Evolutionary conservation across 108 stramenopile genomes (phyloP).

Genomic region (Conticribra guillardii): DNA sequence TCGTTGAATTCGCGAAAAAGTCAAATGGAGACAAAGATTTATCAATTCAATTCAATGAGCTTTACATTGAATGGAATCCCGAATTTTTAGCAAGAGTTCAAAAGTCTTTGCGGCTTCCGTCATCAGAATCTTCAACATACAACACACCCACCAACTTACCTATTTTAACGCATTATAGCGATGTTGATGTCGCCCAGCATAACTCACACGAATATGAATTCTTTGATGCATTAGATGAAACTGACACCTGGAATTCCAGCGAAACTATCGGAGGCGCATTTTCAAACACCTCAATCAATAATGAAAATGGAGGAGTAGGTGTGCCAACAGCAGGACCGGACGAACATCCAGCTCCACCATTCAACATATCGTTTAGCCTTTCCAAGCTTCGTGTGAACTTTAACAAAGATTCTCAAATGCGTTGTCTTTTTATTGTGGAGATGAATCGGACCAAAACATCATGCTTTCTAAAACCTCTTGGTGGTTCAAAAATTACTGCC

Average conservation of each 20-base stretch:
- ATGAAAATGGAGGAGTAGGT: no score
- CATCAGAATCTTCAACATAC: neutral
- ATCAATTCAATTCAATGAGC: slow-evolving; percentile 60
- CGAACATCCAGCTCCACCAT: neutral
- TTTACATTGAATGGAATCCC: slow-evolving; percentile 85
- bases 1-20: slow-evolving; percentile 39
- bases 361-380: slow-evolving; percentile 50
- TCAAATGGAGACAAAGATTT: slow-evolving; percentile 15
- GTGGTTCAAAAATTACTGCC: slow-evolving; percentile 59
- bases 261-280: slow-evolving; percentile 85
- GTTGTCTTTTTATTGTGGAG: slow-evolving; percentile 68
- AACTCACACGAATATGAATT: slow-evolving; percentile 43
- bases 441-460: slow-evolving; percentile 63
- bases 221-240: slow-evolving; percentile 70
- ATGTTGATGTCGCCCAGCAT: slow-evolving; percentile 2
- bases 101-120: slow-evolving; percentile 43
- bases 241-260: slow-evolving; percentile 68
- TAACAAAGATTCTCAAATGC: slow-evolving; percentile 72
- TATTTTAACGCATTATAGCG: neutral
- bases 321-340: no score
- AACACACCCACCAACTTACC: neutral
- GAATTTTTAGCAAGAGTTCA: slow-evolving; percentile 75
- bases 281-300: no score
- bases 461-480: slow-evolving; percentile 40
- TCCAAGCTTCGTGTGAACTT: slow-evolving; percentile 65